Base-by-base conservation (phyloP, 2,329 filamentous ascomycete species). In the Paracorniculantispora psalliotae region DNA sequence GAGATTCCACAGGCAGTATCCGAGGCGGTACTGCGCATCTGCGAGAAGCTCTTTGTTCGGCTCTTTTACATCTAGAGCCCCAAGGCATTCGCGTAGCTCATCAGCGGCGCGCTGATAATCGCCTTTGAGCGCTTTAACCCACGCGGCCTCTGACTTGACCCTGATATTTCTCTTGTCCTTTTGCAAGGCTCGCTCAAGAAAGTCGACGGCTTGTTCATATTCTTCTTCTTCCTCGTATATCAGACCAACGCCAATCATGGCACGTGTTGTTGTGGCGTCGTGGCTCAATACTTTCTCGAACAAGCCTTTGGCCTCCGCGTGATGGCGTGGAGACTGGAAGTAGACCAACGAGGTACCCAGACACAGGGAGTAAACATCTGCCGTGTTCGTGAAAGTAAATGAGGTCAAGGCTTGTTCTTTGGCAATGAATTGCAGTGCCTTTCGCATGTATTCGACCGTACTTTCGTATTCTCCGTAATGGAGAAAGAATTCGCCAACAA, bases 151-250 rank as follows among this genome's bases (percentile, higher is more conserved):
- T 17, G 89, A 88, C 58, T 85, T 87, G 46, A 99, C 88, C 30
- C 87, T 88, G 21, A 92, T 78, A 65, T 97, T 96, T 12, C 78
- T 77, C 2, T 81, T 77, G 67, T 96, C 91, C 25, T 89, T 84
- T 63, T 86, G 71, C 26, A 96, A 72, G 1, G 94, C 94, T 63
- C 90, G 84, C 41, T 81, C 82, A 13, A 99, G 76, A 67, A 96
- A 97, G 28, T 88, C 83, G 41, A 92, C 85, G 0, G 96, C 94
- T 67, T 91, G 82, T 49, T 83, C 79, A 67, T 90, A 97, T 63
- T 97, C 89, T 67, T 96, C 89, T 64, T 96, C 92, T 66, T 97
- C 94, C 72, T 97, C 92, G 49, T 92, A 88, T 43, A 99, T 93
- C 25, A 97, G 75, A 1, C 94, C 96, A 35, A 97, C 85, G 0